A percentile compares a stretch with the other conserved stretches of the same genome.
Evolutionary conservation across 164 flowering plant species (phyloP).

Genomic region (Pachysandra terminalis): DNA sequence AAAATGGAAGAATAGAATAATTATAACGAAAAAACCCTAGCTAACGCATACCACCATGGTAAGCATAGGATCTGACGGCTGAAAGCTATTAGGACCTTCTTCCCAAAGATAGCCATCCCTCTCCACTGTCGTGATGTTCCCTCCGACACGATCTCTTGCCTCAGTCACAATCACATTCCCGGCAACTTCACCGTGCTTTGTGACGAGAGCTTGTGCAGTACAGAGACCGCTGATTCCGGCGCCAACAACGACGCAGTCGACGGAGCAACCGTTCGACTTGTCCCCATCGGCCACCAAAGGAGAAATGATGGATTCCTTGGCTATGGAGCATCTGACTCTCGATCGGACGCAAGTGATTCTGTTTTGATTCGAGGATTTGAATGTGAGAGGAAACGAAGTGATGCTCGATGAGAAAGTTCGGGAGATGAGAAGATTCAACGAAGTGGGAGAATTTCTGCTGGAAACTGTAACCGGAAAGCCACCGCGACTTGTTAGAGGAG

Average conservation of each 20-base stretch:
- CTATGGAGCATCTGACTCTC: slow-evolving; percentile 20
- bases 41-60: slow-evolving; percentile 43
- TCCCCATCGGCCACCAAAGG: slow-evolving; percentile 21
- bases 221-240: slow-evolving; percentile 91
- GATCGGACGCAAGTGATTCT: neutral
- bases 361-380: neutral
- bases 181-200: slow-evolving; percentile 48
- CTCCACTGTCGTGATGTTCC: slow-evolving; percentile 78
- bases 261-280: slow-evolving; percentile 4
- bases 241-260: slow-evolving; percentile 86
- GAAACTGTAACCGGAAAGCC: slow-evolving; percentile 6
- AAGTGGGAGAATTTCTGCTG: neutral
- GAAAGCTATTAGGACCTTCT: slow-evolving; percentile 96
- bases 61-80: slow-evolving; percentile 86
- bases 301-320: slow-evolving; percentile 25
- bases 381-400: neutral
- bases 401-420: neutral
- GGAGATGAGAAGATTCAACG: neutral
- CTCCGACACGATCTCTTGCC: slow-evolving; percentile 85
- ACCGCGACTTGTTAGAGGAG: slow-evolving; percentile 2
- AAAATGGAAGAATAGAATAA: too few species aligned
- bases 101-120: slow-evolving; percentile 92
- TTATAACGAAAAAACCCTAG: too few species aligned
- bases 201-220: slow-evolving; percentile 82
- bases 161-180: slow-evolving; percentile 70